Conservation (phyloP, 208 protist species). For the Crithidia expoeki region DNA sequence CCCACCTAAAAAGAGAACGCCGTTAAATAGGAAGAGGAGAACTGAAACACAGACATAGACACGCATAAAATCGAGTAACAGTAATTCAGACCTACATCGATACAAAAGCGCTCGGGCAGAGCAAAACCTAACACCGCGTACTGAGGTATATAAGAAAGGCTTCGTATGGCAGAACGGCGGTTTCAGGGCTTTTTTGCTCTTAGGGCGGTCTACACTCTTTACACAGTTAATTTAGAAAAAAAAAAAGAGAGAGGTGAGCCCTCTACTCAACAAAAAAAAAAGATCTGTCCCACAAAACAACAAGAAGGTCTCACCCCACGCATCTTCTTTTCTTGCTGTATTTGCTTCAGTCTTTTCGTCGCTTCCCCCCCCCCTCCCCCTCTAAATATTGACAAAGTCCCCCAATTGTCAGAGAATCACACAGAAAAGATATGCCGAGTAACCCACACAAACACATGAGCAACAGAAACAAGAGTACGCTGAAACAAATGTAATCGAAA, state of each 20-base stretch:
- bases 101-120: background rate
- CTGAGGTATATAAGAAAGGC: background rate
- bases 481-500: background rate
- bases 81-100: no score
- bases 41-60: no score
- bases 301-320: background rate
- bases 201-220: background rate
- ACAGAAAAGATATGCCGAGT: background rate
- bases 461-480: background rate
- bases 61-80: no score
- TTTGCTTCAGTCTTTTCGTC: background rate
- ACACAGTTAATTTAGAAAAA: background rate
- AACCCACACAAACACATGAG: slow-evolving; percentile 6
- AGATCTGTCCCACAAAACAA: background rate
- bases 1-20: no score
- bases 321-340: background rate
- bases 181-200: slow-evolving; percentile 1
- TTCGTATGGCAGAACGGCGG: background rate
- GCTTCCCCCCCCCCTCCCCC: no score
- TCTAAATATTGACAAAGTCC: slow-evolving; percentile 8
- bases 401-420: slow-evolving; percentile 14
- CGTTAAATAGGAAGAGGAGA: no score
- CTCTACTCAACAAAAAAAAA: background rate
- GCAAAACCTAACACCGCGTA: background rate
- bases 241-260: background rate